Percentiles rank a stretch among this genome's conserved stretches.
phyloP scores from a whole-genome alignment of 1,284 basidiomycete genomes.

The Ustilago esculenta region DNA sequence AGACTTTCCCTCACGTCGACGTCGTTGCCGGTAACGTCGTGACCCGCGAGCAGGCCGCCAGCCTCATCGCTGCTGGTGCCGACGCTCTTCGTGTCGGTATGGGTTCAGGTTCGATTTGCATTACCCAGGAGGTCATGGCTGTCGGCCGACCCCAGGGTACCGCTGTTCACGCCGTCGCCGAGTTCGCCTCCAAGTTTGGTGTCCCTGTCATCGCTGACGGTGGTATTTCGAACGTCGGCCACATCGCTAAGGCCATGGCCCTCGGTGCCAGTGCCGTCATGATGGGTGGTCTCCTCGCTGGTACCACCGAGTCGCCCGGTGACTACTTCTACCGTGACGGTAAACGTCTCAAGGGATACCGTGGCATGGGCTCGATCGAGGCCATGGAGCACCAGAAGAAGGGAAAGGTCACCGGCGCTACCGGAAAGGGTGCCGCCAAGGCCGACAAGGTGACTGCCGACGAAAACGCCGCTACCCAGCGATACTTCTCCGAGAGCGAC shows the following conservation, averaged over 20 bases:
- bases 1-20: constrained; percentile 76
- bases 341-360: constrained; percentile 97
- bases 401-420: constrained; percentile 62
- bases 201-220: constrained; percentile 99
- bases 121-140: constrained; percentile 99
- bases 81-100: constrained; percentile 95
- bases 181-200: constrained; percentile 92
- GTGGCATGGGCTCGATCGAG: constrained; percentile 87
- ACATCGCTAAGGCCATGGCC: constrained; percentile 95
- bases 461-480: constrained; percentile 88
- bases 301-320: constrained; percentile 95
- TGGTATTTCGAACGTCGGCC: constrained; percentile 93
- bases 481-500: constrained; percentile 96
- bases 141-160: constrained; percentile 97
- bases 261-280: constrained; percentile 95
- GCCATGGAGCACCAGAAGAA: constrained; percentile 66
- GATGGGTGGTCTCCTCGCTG: constrained; percentile 97
- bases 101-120: constrained; percentile 98
- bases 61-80: constrained; percentile 90
- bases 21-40: constrained; percentile 98
- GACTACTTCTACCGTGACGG: constrained; percentile 99
- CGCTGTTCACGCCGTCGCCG: constrained; percentile 91
- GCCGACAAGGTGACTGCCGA: constrained; percentile 70
- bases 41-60: constrained; percentile 95
- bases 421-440: constrained; percentile 70